Evolutionary conservation across 2,329 filamentous ascomycete genomes (phyloP).

Genomic region (Berkeleyomyces basicola): DNA sequence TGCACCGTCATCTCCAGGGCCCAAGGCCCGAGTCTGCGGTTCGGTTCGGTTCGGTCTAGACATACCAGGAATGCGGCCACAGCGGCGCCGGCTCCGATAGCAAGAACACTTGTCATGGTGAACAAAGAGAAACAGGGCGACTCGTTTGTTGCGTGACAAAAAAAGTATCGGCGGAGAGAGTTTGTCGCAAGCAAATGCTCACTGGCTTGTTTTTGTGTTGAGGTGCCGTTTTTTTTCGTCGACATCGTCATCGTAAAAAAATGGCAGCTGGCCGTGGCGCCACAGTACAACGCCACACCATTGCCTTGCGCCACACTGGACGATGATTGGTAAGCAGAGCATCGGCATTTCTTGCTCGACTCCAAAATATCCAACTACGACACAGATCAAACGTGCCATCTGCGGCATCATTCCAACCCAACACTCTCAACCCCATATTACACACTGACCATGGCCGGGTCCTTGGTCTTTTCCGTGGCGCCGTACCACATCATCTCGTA

Average conservation of each 20-base stretch:
- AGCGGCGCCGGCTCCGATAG: constrained; percentile 31
- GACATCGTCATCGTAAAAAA: constrained; percentile 12
- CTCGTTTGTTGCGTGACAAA: background rate
- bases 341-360: too few relatives aligned
- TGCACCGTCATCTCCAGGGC: too few relatives aligned
- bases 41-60: background rate
- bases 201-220: background rate
- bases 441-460: background rate
- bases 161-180: background rate
- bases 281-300: background rate
- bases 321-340: too few relatives aligned
- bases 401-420: too few relatives aligned
- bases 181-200: background rate
- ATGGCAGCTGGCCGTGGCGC: background rate
- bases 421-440: background rate
- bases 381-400: too few relatives aligned
- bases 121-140: background rate
- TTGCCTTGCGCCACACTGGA: too few relatives aligned
- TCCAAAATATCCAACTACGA: too few relatives aligned
- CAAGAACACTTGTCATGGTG: constrained; percentile 28
- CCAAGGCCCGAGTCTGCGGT: too few relatives aligned
- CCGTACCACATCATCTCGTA: constrained; percentile 71
- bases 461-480: constrained; percentile 43
- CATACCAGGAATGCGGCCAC: constrained; percentile 36
- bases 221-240: background rate